phyloP scores from a whole-genome alignment of 2,329 filamentous ascomycete species.

The Pleomassaria siparia region DNA sequence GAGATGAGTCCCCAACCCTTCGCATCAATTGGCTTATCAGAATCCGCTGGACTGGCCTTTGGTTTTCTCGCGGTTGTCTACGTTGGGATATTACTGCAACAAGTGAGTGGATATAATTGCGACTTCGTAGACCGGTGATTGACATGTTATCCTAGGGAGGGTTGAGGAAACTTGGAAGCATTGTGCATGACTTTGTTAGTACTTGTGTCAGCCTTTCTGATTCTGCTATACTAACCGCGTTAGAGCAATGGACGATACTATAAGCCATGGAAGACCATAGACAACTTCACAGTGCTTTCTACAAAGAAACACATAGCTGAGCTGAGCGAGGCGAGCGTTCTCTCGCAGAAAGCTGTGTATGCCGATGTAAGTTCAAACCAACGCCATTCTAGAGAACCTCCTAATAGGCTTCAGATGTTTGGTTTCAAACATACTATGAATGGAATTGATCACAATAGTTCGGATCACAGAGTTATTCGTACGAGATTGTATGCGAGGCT shows the following conservation, averaged over 20 bases:
- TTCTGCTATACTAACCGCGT: no score
- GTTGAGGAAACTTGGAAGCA: no score
- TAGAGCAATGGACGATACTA: slow-evolving; percentile 6
- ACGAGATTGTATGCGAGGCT: slow-evolving; percentile 10
- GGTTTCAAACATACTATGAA: slow-evolving; percentile 21
- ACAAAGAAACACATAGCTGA: slow-evolving; percentile 14
- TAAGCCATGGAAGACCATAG: slow-evolving; percentile 11
- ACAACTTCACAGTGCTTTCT: slow-evolving; percentile 7
- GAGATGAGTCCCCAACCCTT: no score
- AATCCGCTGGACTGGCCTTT: no score
- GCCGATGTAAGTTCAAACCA: slow-evolving; percentile 12
- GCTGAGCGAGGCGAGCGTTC: slow-evolving; percentile 9
- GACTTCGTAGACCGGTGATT: no score
- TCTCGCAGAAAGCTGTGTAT: slow-evolving; percentile 20
- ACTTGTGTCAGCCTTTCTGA: no score
- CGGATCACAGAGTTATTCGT: background rate
- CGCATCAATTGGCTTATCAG: no score
- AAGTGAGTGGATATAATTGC: no score
- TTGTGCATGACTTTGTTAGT: no score
- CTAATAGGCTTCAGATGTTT: slow-evolving; percentile 15
- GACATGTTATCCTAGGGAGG: no score
- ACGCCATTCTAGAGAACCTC: background rate
- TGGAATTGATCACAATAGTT: slow-evolving; percentile 12
- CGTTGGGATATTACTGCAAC: no score
- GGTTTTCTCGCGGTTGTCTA: no score